phyloP scores from a whole-genome alignment of 768 basidiomycete genomes.

The Hygrophoropsis aurantiaca region DNA sequence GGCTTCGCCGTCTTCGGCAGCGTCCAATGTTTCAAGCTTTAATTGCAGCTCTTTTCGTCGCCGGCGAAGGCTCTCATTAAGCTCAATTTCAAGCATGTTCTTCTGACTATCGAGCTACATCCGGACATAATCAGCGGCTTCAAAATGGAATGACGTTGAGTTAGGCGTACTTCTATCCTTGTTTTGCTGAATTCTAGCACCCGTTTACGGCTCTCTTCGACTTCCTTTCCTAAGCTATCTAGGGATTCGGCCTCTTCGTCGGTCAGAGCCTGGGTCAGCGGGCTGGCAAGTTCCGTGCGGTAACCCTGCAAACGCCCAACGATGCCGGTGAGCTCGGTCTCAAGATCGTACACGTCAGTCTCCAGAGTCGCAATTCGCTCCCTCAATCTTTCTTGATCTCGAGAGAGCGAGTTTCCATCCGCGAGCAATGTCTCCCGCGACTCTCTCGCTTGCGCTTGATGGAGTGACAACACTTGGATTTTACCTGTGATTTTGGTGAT shows the following conservation, averaged over 20 bases:
- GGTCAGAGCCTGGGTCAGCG: conserved; percentile 74
- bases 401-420: conserved; percentile 56
- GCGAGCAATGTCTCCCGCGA: conserved; percentile 64
- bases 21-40: conserved; percentile 76
- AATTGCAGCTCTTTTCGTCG: conserved; percentile 74
- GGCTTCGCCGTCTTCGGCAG: conserved; percentile 53
- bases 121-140: not conserved
- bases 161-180: conserved; percentile 63
- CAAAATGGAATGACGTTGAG: not conserved
- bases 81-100: conserved; percentile 86
- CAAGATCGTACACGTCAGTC: conserved; percentile 65
- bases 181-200: conserved; percentile 66
- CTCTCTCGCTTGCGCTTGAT: conserved; percentile 69
- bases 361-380: conserved; percentile 65
- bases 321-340: conserved; percentile 66
- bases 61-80: conserved; percentile 84
- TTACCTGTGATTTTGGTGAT: conserved; percentile 74
- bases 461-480: conserved; percentile 67
- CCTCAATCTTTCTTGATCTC: conserved; percentile 70
- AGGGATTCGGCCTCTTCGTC: conserved; percentile 69
- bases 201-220: conserved; percentile 70
- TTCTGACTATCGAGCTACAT: conserved; percentile 62
- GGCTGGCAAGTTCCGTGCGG: conserved; percentile 66
- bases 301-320: conserved; percentile 64
- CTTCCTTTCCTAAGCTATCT: conserved; percentile 67